Conservation (phyloP, 768 basidiomycete species). For the Hirschioporus abietinus region DNA sequence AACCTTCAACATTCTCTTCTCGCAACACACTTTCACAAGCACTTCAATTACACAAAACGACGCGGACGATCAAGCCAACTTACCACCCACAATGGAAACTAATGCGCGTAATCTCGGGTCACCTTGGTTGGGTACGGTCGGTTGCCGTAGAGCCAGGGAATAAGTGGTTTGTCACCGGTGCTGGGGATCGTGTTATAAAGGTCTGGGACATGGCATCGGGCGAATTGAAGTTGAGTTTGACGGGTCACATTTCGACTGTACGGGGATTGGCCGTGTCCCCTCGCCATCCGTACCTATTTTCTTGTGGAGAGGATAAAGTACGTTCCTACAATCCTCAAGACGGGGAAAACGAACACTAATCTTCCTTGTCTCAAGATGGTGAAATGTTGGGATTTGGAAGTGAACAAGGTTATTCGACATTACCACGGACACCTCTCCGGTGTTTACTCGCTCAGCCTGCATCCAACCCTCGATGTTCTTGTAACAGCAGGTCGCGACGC, state of each 20-base stretch:
- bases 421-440: slow-evolving; percentile 98
- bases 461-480: slow-evolving; percentile 93
- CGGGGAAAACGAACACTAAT: neutral
- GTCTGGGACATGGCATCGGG: slow-evolving; percentile 98
- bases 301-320: slow-evolving; percentile 97
- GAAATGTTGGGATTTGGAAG: slow-evolving; percentile 98
- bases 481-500: slow-evolving; percentile 96
- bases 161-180: slow-evolving; percentile 97
- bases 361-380: slow-evolving; percentile 68
- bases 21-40: slow-evolving; percentile 76
- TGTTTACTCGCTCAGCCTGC: slow-evolving; percentile 89
- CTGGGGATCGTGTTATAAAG: slow-evolving; percentile 97
- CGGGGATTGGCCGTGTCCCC: slow-evolving; percentile 89
- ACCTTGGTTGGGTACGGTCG: slow-evolving; percentile 95
- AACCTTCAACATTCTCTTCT: slow-evolving; percentile 67
- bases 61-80: slow-evolving; percentile 88
- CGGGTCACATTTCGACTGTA: slow-evolving; percentile 97
- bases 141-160: slow-evolving; percentile 98
- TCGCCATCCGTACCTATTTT: slow-evolving; percentile 95
- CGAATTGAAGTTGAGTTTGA: slow-evolving; percentile 94
- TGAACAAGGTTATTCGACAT: slow-evolving; percentile 98
- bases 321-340: slow-evolving; percentile 16
- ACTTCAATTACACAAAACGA: slow-evolving; percentile 88
- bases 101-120: slow-evolving; percentile 92
- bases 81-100: slow-evolving; percentile 98